Conservation (phyloP, 345 rosid species). For the Arabidopsis arenosa region DNA sequence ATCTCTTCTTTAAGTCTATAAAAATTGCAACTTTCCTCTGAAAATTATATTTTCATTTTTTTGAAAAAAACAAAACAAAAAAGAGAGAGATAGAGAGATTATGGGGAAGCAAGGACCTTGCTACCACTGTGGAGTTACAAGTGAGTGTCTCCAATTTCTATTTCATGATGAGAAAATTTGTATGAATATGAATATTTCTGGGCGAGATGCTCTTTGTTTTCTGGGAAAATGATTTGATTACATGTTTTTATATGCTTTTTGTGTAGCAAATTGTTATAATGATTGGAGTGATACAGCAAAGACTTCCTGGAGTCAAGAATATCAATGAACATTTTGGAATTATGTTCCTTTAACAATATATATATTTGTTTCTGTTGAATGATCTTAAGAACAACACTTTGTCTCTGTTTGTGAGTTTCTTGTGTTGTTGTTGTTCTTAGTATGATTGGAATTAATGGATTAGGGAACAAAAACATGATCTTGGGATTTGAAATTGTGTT, state of each 20-base stretch:
- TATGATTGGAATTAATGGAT: slow-evolving; percentile 6
- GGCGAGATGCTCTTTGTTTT: slow-evolving; percentile 23
- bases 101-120: slow-evolving; percentile 99
- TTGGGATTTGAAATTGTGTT: slow-evolving; percentile 23
- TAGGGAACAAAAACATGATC: not conserved
- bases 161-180: slow-evolving; percentile 23
- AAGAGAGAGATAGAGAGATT: slow-evolving; percentile 33
- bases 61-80: not conserved
- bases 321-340: slow-evolving; percentile 31
- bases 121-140: slow-evolving; percentile 97
- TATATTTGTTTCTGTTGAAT: slow-evolving; percentile 11
- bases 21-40: slow-evolving; percentile 40
- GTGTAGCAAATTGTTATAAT: slow-evolving; percentile 8
- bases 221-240: slow-evolving; percentile 34
- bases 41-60: slow-evolving; percentile 18
- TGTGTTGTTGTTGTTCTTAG: slow-evolving; percentile 32
- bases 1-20: slow-evolving; percentile 25
- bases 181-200: slow-evolving; percentile 15
- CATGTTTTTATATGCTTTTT: not conserved
- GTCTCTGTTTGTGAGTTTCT: slow-evolving; percentile 22
- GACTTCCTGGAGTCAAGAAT: slow-evolving; percentile 29
- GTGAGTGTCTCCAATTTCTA: slow-evolving; percentile 69
- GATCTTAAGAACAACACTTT: slow-evolving; percentile 17
- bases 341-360: not conserved
- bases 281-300: slow-evolving; percentile 36